Evolutionary conservation across 805 yeast species (phyloP).

Genomic region (Candida montana): DNA sequence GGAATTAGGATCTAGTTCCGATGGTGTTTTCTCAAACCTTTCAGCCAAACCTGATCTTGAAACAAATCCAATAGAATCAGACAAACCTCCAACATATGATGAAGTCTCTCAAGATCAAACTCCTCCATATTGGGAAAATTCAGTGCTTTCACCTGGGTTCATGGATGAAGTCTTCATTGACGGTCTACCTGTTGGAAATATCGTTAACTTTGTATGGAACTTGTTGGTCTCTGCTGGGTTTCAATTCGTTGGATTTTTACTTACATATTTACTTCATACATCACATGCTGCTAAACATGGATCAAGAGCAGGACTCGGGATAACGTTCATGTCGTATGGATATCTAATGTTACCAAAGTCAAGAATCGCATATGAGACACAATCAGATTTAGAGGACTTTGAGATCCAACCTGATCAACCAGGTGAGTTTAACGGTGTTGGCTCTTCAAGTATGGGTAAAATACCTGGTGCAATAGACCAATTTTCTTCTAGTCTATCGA

Average conservation of each 20-base stretch:
- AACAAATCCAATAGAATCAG: slow-evolving; percentile 31
- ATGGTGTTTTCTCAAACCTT: slow-evolving; percentile 91
- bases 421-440: slow-evolving; percentile 32
- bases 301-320: slow-evolving; percentile 84
- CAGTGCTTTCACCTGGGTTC: slow-evolving; percentile 69
- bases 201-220: slow-evolving; percentile 89
- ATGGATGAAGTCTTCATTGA: slow-evolving; percentile 89
- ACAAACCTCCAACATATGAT: slow-evolving; percentile 80
- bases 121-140: slow-evolving; percentile 96
- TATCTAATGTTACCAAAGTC: slow-evolving; percentile 47
- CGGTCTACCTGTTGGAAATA: slow-evolving; percentile 91
- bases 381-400: slow-evolving; percentile 15
- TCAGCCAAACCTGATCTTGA: slow-evolving; percentile 75
- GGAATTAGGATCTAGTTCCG: slow-evolving; percentile 37
- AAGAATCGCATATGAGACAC: slow-evolving; percentile 23
- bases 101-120: slow-evolving; percentile 93
- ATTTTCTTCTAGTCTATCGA: slow-evolving; percentile 19
- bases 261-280: slow-evolving; percentile 87
- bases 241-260: slow-evolving; percentile 87
- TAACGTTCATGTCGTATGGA: slow-evolving; percentile 73
- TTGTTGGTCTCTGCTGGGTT: slow-evolving; percentile 82
- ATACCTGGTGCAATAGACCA: slow-evolving; percentile 24
- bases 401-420: slow-evolving; percentile 56
- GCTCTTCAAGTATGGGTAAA: slow-evolving; percentile 28
- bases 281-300: slow-evolving; percentile 98